Evolutionary conservation across 805 yeast species (phyloP).

Genomic region (Brettanomyces anomalus): DNA sequence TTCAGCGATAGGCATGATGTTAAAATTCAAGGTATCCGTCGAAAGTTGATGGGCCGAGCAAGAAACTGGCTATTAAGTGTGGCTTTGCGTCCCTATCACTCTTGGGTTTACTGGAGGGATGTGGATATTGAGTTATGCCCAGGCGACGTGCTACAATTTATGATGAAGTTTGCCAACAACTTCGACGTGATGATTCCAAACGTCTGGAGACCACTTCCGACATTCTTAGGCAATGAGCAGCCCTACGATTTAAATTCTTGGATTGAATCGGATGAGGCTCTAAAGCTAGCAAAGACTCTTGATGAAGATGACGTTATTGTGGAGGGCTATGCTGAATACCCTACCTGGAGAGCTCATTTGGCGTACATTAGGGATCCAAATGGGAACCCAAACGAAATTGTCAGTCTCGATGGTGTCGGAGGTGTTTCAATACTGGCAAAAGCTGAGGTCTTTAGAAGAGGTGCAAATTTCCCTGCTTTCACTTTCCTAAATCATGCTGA

Average conservation of each 20-base stretch:
- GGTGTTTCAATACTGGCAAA: constrained; percentile 76
- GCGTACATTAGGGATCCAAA: constrained; percentile 58
- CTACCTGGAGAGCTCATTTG: constrained; percentile 77
- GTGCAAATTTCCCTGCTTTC: constrained; percentile 79
- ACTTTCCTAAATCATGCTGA: constrained; percentile 81
- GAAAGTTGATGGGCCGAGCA: constrained; percentile 82
- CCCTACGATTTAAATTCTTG: constrained; percentile 96
- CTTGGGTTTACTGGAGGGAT: constrained; percentile 91
- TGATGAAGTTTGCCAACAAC: constrained; percentile 50
- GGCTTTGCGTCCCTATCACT: constrained; percentile 73
- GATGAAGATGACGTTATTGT: constrained; percentile 81
- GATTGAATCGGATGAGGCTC: constrained; percentile 79
- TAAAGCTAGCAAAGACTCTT: constrained; percentile 52
- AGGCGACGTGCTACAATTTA: constrained; percentile 61
- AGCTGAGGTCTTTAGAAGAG: constrained; percentile 66
- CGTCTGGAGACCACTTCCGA: constrained; percentile 96
- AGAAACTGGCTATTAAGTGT: constrained; percentile 74
- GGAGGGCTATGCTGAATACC: constrained; percentile 81
- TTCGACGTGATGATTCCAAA: constrained; percentile 76
- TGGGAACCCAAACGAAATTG: constrained; percentile 55
- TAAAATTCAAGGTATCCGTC: constrained; percentile 74
- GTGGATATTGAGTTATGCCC: constrained; percentile 81
- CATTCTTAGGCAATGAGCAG: constrained; percentile 82
- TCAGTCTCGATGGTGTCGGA: constrained; percentile 77
- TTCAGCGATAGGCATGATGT: constrained; percentile 79